phyloP scores from a whole-genome alignment of 1,139 yeast genomes.

The Hemisphaericaspora lyxosophila region DNA sequence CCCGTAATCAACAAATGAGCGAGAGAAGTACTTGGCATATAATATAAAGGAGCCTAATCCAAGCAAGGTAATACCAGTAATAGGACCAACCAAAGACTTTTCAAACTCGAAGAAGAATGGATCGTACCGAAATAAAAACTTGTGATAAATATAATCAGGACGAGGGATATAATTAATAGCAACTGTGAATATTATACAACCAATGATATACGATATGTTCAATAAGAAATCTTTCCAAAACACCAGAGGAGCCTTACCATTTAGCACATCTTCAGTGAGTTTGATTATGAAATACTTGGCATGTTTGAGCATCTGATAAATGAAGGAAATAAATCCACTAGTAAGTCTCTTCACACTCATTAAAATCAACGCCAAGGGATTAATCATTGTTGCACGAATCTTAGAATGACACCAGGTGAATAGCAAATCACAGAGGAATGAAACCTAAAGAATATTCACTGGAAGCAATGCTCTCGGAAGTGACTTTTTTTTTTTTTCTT shows the following conservation, averaged over 20 bases:
- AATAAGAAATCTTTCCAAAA: constrained; percentile 7
- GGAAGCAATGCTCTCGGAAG: no score
- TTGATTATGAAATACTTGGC: neutral
- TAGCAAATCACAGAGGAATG: no score
- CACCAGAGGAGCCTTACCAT: constrained; percentile 6
- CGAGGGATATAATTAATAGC: constrained; percentile 12
- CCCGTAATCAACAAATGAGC: neutral
- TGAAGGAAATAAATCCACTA: neutral
- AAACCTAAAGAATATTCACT: no score
- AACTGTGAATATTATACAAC: constrained; percentile 5
- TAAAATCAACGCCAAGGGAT: no score
- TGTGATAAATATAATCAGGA: constrained; percentile 11
- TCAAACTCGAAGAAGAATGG: constrained; percentile 12
- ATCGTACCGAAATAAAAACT: constrained; percentile 13
- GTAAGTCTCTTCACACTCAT: no score
- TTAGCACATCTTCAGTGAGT: constrained; percentile 8
- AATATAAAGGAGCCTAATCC: constrained; percentile 9
- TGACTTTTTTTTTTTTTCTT: no score
- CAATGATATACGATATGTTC: constrained; percentile 5
- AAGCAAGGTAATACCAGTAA: constrained; percentile 10
- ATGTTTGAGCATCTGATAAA: neutral
- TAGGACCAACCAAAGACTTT: constrained; percentile 9
- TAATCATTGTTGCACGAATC: no score
- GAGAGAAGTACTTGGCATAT: constrained; percentile 3
- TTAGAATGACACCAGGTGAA: no score